Conservation (phyloP, 208 protist species). For the Endotrypanum monterogeii region DNA sequence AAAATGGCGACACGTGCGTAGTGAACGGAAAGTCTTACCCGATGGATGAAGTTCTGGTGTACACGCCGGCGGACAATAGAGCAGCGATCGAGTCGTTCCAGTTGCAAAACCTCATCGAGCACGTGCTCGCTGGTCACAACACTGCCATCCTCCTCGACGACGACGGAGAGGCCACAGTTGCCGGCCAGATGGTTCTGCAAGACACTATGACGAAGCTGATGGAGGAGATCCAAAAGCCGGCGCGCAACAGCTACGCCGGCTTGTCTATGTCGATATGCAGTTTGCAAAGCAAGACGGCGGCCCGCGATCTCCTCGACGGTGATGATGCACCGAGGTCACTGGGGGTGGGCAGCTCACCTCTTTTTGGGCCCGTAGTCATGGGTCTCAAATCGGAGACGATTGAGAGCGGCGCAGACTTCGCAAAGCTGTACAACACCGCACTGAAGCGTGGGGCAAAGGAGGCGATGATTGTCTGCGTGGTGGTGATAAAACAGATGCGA, state of each 20-base stretch:
- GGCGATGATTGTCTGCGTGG: constrained; percentile 41
- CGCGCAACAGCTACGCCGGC: constrained; percentile 27
- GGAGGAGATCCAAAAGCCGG: constrained; percentile 18
- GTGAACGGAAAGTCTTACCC: constrained; percentile 25
- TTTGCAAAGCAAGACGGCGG: constrained; percentile 31
- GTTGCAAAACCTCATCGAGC: constrained; percentile 40
- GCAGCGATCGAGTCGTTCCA: constrained; percentile 20
- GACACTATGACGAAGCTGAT: constrained; percentile 31
- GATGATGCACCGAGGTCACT: constrained; percentile 24
- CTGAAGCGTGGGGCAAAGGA: constrained; percentile 27
- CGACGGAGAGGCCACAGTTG: constrained; percentile 33
- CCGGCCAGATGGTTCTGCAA: constrained; percentile 25
- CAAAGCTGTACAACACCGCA: constrained; percentile 29
- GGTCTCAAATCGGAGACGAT: constrained; percentile 28
- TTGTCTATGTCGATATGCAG: constrained; percentile 37
- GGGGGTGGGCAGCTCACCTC: constrained; percentile 46
- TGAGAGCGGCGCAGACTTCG: constrained; percentile 30
- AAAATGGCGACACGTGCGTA: constrained; percentile 26
- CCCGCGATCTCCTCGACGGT: constrained; percentile 40
- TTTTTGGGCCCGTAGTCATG: constrained; percentile 54
- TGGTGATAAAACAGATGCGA: constrained; percentile 57
- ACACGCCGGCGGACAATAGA: constrained; percentile 24
- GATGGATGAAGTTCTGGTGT: constrained; percentile 46
- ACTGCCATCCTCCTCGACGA: constrained; percentile 48
- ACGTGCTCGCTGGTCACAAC: constrained; percentile 62